Evolutionary conservation across 345 rosid genomes (phyloP).

Genomic region (Ceriops zippeliana): DNA sequence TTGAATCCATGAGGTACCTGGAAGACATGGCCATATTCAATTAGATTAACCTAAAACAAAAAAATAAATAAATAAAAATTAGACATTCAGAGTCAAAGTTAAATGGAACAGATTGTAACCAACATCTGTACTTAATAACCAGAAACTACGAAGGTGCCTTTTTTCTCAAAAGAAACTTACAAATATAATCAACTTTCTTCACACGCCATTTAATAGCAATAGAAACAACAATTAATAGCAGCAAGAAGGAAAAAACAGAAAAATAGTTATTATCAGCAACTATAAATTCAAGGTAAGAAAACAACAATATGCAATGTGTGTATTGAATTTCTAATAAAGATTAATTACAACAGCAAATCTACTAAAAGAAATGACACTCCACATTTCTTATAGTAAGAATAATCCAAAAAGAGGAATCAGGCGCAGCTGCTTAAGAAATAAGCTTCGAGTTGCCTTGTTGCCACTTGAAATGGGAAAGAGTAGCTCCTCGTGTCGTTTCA

Average conservation of each 20-base stretch:
- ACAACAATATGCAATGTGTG: background rate
- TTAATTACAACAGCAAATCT: constrained; percentile 8
- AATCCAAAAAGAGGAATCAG: constrained; percentile 23
- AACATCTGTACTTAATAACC: too few relatives aligned
- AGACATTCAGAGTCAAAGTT: background rate
- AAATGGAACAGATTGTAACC: too few relatives aligned
- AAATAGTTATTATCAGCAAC: background rate
- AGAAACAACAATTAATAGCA: background rate
- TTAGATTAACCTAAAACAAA: constrained; percentile 29
- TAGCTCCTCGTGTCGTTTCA: constrained; percentile 24
- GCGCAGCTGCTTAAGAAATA: constrained; percentile 27
- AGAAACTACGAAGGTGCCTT: too few relatives aligned
- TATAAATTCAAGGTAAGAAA: background rate
- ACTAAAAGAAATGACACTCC: constrained; percentile 1
- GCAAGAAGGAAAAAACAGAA: background rate
- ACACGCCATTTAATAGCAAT: background rate
- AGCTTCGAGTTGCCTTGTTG: constrained; percentile 30
- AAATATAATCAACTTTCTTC: background rate
- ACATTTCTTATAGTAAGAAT: constrained; percentile 28
- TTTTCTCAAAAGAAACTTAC: too few relatives aligned
- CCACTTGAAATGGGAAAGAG: constrained; percentile 32
- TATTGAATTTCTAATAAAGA: background rate
- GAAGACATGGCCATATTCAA: constrained; percentile 40
- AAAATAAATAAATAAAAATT: background rate
- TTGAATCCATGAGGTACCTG: constrained; percentile 27